A percentile compares a stretch with the other conserved stretches of the same genome.
Evolutionary conservation across 495 filamentous ascomycete genomes (phyloP).

Genomic region (Tetracladium setigerum): DNA sequence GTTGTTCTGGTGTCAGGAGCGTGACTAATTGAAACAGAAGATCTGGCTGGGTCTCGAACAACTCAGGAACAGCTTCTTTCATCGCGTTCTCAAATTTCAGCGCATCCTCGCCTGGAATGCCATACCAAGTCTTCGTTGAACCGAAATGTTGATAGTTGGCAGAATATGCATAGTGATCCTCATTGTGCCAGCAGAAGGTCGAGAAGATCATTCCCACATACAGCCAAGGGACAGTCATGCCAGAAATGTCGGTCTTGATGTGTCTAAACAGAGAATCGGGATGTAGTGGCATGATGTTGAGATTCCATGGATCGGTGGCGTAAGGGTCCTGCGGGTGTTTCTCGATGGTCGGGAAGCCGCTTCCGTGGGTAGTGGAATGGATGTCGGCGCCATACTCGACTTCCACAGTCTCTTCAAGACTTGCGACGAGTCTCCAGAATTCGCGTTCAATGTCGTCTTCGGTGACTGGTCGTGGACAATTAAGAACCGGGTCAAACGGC

Average conservation of each 20-base stretch:
- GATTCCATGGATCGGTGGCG: constrained; percentile 87
- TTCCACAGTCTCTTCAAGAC: constrained; percentile 88
- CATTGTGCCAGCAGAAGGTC: constrained; percentile 99
- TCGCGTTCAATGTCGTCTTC: constrained; percentile 96
- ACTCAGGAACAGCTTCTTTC: constrained; percentile 87
- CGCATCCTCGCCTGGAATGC: constrained; percentile 88
- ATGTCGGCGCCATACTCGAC: constrained; percentile 99
- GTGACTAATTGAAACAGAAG: constrained; percentile 96
- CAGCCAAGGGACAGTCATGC: constrained; percentile 99
- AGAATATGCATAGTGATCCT: constrained; percentile 97
- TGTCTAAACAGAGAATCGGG: constrained; percentile 90
- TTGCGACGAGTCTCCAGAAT: constrained; percentile 93
- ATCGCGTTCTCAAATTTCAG: constrained; percentile 93
- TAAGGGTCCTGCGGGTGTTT: constrained; percentile 81
- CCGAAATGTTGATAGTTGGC: constrained; percentile 99
- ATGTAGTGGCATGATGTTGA: constrained; percentile 88
- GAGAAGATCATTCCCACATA: constrained; percentile 99
- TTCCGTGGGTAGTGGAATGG: constrained; percentile 96
- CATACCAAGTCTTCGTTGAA: constrained; percentile 98
- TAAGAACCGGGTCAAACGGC: constrained; percentile 79
- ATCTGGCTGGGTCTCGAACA: constrained; percentile 96
- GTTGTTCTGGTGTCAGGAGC: constrained; percentile 82
- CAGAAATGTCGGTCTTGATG: constrained; percentile 98
- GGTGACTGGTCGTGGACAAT: constrained; percentile 69
- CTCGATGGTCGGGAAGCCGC: constrained; percentile 94